phyloP scores from a whole-genome alignment of 1,284 basidiomycete genomes.

The Ganoderma multipileum region DNA sequence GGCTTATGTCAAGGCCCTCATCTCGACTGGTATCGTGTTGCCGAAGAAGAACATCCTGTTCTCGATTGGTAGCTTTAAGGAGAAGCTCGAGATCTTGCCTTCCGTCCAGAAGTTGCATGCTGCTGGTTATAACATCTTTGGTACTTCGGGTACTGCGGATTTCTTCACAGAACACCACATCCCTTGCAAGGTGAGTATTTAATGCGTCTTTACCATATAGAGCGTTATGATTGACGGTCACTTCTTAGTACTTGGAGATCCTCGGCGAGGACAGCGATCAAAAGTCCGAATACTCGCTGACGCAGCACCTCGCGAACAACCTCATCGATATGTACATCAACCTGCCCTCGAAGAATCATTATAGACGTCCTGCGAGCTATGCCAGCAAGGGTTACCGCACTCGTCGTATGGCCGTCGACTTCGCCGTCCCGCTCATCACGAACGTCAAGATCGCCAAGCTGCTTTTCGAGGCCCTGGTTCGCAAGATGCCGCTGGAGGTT shows the following conservation, averaged over 20 bases:
- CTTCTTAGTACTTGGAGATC: constrained; percentile 81
- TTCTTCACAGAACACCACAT: constrained; percentile 90
- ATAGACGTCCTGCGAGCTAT: constrained; percentile 96
- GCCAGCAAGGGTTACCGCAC: constrained; percentile 97
- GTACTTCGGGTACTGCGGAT: constrained; percentile 95
- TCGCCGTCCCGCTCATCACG: constrained; percentile 96
- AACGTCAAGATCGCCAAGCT: constrained; percentile 99
- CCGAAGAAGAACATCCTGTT: constrained; percentile 97
- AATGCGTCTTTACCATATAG: constrained; percentile 4
- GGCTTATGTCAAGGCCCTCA: constrained; percentile 96
- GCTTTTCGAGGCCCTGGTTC: constrained; percentile 93
- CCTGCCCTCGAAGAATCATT: constrained; percentile 97
- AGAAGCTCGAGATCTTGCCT: constrained; percentile 96
- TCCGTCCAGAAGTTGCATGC: constrained; percentile 96
- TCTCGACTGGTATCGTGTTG: constrained; percentile 93
- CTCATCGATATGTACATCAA: constrained; percentile 99
- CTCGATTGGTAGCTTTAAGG: constrained; percentile 95
- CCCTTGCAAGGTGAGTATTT: constrained; percentile 74
- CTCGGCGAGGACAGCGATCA: constrained; percentile 81
- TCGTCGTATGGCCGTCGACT: constrained; percentile 99
- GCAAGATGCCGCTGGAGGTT: constrained; percentile 88
- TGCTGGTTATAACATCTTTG: constrained; percentile 97
- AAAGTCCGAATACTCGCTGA: constrained; percentile 95
- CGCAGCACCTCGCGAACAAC: constrained; percentile 94
- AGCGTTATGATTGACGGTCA: not conserved